Evolutionary conservation across 768 basidiomycete genomes (phyloP), one percentile per base, ranked within the genome.

Genomic region (Multifurca ochricompacta): DNA sequence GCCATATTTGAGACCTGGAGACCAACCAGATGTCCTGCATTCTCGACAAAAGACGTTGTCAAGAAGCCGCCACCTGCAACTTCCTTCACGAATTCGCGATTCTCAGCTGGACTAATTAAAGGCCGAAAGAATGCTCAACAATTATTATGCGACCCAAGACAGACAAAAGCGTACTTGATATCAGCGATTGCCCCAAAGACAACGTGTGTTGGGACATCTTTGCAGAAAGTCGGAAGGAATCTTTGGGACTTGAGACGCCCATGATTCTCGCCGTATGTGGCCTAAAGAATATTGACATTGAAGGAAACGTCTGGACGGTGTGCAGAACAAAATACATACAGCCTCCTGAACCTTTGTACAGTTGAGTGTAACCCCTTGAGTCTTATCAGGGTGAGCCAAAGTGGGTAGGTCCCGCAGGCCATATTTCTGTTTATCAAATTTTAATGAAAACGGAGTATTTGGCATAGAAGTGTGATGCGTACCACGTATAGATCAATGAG

Each of bases 301-400:
- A 34, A 40, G 31, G 18, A 35, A 11, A 25, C 11, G n/a, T 40
- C 23, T 19, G 25, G n/a, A 25, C 23, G 10, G 21, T 1, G 36
- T n/a, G 40, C 5, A 42, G 10, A 18, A 27, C 2, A 30, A 3
- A 23, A 30, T 28, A 48, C 53, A 16, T 25, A 67, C 66, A 18
- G 72, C 67, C 68, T 80, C 79, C 48, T 77, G 76, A 10, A 53
- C 51, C 28, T 73, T 73, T 13, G 67, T 70, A 57, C 78, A 80
- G 56, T 71, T 76, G 13, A 79, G 64, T 11, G 77, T 79, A 6
- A 81, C 74, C 14, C 76, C 77, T 40, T 71, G 46, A 9, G 63
- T 66, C 51, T 69, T 65, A 47, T 74, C 70, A 0, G 78, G 72
- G 60, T 78, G 74, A 11, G 69, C 67, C 9, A 53, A 53, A 0